Evolutionary conservation across 495 filamentous ascomycete species (phyloP), one percentile per base, ranked within the genome.

Genomic region (Neohortaea acidophila): DNA sequence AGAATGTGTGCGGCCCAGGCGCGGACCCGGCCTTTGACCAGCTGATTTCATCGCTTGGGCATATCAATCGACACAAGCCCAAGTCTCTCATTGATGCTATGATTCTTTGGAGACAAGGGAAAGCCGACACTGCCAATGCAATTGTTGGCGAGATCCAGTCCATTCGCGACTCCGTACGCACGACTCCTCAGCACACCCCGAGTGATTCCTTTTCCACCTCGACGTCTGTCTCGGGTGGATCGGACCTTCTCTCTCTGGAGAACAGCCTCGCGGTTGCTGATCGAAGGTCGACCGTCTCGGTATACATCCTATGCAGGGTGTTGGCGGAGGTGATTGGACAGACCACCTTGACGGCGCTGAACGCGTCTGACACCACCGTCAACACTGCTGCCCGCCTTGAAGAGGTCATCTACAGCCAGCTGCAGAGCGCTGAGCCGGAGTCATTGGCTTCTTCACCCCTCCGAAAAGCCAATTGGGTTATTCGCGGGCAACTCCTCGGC

Each of bases 1-100:
- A 96, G 55, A 61, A 70, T 33, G 77, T 94, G 40, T 94, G 87
- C 58, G 89, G 89, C 6, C 77, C 81, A 15, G 85, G 86, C 9
- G 78, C 76, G 12, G 89, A 99, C 54, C 67, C 77, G 4, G 73
- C 70, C n/a, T 94, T 99, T 52, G 89, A 99, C 60, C 89, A 94
- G 57, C 72, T 94, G 48, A 86, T 99, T 32, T 77, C 79, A 3
- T 87, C 91, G 13, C 65, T 96, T 32, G 89, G 89, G 18, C 84
- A 87, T 57, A 92, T 99, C 52, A 83, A 84, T 37, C 79, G 84
- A 22, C 77, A 81, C 50, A 93, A 94, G 49, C 91, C 89, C 3
- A 94, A 86, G 50, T 80, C 83, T n/a, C 58, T 97, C 38, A 93
- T 97, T 48, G 87, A 96, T 58, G 83, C 83, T 8, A 79, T 96